phyloP scores from a whole-genome alignment of 257 asterid genomes.

The Verbascum thapsus region DNA sequence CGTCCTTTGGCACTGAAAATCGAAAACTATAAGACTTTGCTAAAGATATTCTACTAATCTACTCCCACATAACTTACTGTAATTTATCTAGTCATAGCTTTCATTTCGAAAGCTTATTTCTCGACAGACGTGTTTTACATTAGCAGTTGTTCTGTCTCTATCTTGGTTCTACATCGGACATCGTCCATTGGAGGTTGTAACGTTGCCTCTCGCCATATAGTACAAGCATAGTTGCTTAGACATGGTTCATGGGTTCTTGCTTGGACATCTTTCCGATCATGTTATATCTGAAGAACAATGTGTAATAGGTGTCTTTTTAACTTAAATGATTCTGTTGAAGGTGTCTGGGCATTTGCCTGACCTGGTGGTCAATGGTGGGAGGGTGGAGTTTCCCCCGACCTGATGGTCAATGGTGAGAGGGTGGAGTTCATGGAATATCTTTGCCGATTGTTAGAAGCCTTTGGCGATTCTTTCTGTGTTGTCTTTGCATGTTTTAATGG shows the following conservation, averaged over 20 bases:
- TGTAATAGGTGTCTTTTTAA: constrained; percentile 60
- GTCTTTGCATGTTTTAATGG: constrained; percentile 95
- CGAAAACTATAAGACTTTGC: neutral
- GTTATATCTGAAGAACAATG: constrained; percentile 58
- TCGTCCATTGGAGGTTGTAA: constrained; percentile 33
- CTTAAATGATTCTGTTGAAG: constrained; percentile 96
- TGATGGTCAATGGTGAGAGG: constrained; percentile 70
- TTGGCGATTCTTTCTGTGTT: constrained; percentile 90
- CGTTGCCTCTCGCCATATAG: constrained; percentile 34
- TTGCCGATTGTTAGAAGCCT: constrained; percentile 89
- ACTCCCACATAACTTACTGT: neutral
- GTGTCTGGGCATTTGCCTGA: constrained; percentile 78
- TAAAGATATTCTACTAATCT: neutral
- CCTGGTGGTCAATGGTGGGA: constrained; percentile 95
- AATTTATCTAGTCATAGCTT: neutral
- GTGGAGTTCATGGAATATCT: constrained; percentile 77
- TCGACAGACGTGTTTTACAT: neutral
- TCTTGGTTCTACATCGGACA: constrained; percentile 20
- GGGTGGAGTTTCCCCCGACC: constrained; percentile 70
- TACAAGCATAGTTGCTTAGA: constrained; percentile 43
- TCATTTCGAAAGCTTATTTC: too few species aligned
- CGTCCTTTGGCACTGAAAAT: neutral
- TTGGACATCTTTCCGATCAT: constrained; percentile 54
- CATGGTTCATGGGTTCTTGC: constrained; percentile 48
- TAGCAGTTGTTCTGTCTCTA: constrained; percentile 5